Evolutionary conservation across 176 grass and related monocot genomes (phyloP).

Genomic region (Paspalum notatum): DNA sequence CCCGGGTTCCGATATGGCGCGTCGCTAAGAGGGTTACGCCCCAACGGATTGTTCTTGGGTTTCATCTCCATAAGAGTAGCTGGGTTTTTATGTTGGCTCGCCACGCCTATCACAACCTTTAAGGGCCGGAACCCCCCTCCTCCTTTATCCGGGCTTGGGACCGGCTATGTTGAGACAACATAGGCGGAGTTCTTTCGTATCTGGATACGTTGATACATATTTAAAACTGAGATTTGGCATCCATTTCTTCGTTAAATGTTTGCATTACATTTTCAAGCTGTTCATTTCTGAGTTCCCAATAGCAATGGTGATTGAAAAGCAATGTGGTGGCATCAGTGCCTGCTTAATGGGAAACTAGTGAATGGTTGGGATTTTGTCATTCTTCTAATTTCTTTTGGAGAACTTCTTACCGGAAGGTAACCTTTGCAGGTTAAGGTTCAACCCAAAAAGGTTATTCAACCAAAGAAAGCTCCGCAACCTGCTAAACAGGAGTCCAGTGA

Average conservation of each 20-base stretch:
- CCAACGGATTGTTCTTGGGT: too few species aligned
- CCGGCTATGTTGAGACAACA: too few species aligned
- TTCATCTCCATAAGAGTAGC: too few species aligned
- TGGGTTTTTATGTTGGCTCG: too few species aligned
- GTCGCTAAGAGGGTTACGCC: too few species aligned
- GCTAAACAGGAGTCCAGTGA: conserved; percentile 59
- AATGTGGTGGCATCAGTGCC: not conserved
- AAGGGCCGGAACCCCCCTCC: too few species aligned
- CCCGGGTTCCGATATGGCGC: too few species aligned
- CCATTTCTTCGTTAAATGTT: not conserved
- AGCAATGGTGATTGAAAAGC: not conserved
- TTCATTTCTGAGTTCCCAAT: not conserved
- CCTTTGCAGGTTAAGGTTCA: conserved; percentile 58
- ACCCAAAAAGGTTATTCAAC: conserved; percentile 53
- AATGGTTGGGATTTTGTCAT: not conserved
- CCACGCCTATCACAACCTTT: too few species aligned
- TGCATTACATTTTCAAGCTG: not conserved
- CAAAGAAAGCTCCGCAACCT: conserved; percentile 53
- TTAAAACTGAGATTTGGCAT: not conserved
- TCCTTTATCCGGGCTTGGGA: too few species aligned
- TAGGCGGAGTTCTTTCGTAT: too few species aligned
- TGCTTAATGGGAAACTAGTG: not conserved
- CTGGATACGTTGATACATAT: not conserved
- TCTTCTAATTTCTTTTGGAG: not conserved
- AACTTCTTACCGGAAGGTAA: not conserved